These are phyloP conservation scores for Berberis vulgaris DNA, from an alignment of 164 flowering plant species.

Conservation along the genomic window DNA sequence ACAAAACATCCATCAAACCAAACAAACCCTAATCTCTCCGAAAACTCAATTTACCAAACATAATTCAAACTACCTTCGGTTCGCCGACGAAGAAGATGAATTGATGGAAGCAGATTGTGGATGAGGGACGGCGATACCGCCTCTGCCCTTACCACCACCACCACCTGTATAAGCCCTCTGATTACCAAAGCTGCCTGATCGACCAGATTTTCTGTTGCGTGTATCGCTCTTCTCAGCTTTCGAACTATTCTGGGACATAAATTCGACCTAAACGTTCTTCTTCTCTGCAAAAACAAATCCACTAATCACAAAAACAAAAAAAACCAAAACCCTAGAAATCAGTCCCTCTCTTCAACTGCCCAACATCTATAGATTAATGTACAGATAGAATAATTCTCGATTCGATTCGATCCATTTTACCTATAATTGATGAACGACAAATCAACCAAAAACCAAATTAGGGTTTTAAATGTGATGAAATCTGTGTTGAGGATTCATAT, in stretches of 20 bases:
- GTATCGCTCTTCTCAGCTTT: constrained; percentile 62
- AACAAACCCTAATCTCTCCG: constrained; percentile 2
- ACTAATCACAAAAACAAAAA: no score
- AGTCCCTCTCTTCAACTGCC: constrained; percentile 11
- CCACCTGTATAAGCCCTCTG: constrained; percentile 29
- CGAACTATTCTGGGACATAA: constrained; percentile 82
- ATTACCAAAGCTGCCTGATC: constrained; percentile 31
- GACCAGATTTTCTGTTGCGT: constrained; percentile 32
- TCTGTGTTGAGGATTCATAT: no score
- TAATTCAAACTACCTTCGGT: constrained; percentile 33
- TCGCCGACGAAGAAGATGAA: constrained; percentile 9
- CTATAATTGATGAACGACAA: no score
- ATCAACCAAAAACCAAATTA: no score
- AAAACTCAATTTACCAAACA: background rate
- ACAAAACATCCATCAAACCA: background rate
- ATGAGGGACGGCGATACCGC: constrained; percentile 35
- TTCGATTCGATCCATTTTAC: no score
- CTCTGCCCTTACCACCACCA: constrained; percentile 34
- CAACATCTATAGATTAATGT: no score
- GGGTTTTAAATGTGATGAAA: no score
- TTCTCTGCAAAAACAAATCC: no score
- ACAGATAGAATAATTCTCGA: no score
- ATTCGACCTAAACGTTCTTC: constrained; percentile 15
- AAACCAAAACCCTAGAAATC: constrained; percentile 12
- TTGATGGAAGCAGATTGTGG: constrained; percentile 9